Evolutionary conservation across 192 early-diverging fungal species (phyloP).

Genomic region (Entomortierella beljakovae): DNA sequence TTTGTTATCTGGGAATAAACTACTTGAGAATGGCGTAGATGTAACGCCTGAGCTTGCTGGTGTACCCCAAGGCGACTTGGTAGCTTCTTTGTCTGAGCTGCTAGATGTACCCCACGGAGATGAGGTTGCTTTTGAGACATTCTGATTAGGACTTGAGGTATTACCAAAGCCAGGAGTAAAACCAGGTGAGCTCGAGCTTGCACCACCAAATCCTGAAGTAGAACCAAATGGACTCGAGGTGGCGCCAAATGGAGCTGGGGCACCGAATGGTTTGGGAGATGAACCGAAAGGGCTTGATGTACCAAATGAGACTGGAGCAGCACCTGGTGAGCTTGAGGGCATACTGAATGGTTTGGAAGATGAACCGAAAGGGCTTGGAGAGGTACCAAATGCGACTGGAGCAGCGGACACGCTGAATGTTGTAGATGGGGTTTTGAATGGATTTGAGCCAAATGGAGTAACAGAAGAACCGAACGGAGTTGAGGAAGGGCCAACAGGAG

Average conservation of each 20-base stretch:
- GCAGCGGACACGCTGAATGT: too few relatives aligned
- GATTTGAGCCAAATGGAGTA: too few relatives aligned
- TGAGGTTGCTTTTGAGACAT: background rate
- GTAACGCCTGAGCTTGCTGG: background rate
- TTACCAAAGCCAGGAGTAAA: background rate
- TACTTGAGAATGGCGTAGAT: background rate
- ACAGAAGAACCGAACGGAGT: too few relatives aligned
- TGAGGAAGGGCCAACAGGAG: too few relatives aligned
- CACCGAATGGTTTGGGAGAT: background rate
- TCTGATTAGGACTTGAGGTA: background rate
- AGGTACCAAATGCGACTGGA: too few relatives aligned
- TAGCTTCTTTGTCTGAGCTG: background rate
- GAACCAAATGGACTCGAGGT: background rate
- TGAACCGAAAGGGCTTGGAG: too few relatives aligned
- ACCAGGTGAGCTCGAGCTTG: background rate
- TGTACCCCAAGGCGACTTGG: background rate
- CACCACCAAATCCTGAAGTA: background rate
- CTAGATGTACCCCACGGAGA: background rate
- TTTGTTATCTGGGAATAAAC: background rate
- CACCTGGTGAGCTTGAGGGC: too few relatives aligned
- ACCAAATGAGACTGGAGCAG: too few relatives aligned
- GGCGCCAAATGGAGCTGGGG: background rate
- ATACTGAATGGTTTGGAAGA: too few relatives aligned
- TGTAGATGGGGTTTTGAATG: too few relatives aligned
- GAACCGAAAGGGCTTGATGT: background rate